A percentile compares a stretch with the other conserved stretches of the same genome.
Conservation (phyloP, 306 rosid genomes). For the Gillenia trifoliata region DNA sequence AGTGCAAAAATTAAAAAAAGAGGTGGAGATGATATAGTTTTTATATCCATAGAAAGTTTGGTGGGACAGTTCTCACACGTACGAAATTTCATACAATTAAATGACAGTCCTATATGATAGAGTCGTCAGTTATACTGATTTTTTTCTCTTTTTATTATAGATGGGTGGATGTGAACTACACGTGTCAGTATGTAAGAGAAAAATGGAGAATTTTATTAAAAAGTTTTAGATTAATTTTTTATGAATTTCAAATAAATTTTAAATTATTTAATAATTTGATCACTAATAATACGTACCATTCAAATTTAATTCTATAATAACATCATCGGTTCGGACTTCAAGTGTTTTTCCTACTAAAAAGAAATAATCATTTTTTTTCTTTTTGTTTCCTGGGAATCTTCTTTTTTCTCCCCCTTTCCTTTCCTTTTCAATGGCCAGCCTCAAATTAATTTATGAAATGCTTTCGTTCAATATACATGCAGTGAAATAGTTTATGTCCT, state of each 20-base stretch:
- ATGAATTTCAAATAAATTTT: too few species aligned
- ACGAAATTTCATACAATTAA: background rate
- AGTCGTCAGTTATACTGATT: background rate
- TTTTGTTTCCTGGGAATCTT: constrained; percentile 3
- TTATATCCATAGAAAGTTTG: too few species aligned
- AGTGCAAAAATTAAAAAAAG: too few species aligned
- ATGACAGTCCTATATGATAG: background rate
- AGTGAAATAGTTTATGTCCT: background rate
- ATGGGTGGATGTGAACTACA: background rate
- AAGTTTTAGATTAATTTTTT: too few species aligned
- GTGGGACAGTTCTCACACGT: background rate
- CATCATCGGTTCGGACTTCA: constrained; percentile 5
- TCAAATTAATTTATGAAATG: background rate
- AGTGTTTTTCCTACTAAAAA: background rate
- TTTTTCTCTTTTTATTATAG: too few species aligned
- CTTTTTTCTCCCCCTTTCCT: background rate
- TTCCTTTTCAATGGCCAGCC: background rate
- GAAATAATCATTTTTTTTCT: background rate
- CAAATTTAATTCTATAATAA: too few species aligned
- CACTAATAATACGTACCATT: too few species aligned
- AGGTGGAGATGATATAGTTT: too few species aligned
- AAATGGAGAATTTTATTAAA: background rate
- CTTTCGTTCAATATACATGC: background rate
- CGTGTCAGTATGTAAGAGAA: background rate
- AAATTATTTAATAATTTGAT: too few species aligned